A percentile compares a stretch with the other conserved stretches of the same genome.
These are phyloP conservation scores for Agrostemma githago DNA, from an alignment of 148 eudicot species.

Conservation along the genomic window DNA sequence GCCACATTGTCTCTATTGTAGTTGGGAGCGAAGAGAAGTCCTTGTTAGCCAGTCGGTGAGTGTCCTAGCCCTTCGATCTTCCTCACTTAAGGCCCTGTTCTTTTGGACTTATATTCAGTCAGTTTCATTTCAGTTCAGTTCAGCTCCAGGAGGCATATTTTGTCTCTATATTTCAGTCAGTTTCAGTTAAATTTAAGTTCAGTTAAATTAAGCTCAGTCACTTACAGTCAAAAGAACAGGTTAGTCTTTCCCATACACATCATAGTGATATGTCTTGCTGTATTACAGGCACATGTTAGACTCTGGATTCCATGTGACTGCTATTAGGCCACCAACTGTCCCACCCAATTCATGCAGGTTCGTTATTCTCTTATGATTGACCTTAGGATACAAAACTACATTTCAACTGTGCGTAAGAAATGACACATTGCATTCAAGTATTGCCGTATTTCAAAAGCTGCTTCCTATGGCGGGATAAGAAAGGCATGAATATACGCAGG, in stretches of 20 bases:
- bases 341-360: slow-evolving; percentile 99
- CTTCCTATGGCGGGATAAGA: neutral
- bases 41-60: slow-evolving; percentile 73
- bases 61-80: neutral
- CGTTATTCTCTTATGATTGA: neutral
- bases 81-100: no score
- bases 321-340: slow-evolving; percentile 96
- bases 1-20: slow-evolving; percentile 82
- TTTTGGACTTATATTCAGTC: no score
- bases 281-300: slow-evolving; percentile 61
- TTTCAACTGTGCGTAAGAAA: neutral
- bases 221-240: no score
- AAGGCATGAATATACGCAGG: neutral
- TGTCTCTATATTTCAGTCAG: no score
- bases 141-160: no score
- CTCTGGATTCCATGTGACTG: slow-evolving; percentile 91
- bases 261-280: slow-evolving; percentile 16
- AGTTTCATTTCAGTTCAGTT: no score
- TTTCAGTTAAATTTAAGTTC: no score
- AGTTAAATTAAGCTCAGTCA: no score
- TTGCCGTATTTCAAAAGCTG: neutral
- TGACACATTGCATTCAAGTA: neutral
- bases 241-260: neutral
- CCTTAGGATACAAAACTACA: neutral
- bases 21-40: slow-evolving; percentile 88